Conservation (phyloP, 805 yeast species). For the Jamesozyma piceae region DNA sequence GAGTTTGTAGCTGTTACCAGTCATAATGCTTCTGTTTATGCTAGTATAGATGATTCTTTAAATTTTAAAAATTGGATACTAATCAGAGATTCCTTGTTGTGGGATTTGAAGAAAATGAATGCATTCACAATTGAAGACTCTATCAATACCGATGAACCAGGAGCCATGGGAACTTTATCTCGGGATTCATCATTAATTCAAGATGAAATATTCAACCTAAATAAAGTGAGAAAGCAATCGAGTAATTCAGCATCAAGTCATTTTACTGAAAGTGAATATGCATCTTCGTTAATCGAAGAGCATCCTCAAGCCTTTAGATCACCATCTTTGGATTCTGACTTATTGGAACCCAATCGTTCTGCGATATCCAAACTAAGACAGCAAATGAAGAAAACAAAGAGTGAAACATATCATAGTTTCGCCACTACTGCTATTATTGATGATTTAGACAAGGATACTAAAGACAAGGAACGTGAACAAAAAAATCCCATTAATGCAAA, state of each 20-base stretch:
- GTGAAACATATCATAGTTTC: conserved; percentile 1
- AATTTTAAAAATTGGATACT: conserved; percentile 28
- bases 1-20: conserved; percentile 23
- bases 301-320: conserved; percentile 14
- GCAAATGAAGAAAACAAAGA: conserved; percentile 1
- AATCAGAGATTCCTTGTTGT: conserved; percentile 26
- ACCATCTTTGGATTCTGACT: conserved; percentile 6
- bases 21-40: conserved; percentile 28
- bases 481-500: background rate
- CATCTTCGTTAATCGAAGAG: conserved; percentile 23
- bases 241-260: conserved; percentile 15
- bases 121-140: conserved; percentile 2
- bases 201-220: background rate
- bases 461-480: background rate
- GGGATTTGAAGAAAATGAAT: conserved; percentile 23
- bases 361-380: conserved; percentile 3
- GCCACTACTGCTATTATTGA: conserved; percentile 2
- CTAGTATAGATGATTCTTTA: conserved; percentile 24
- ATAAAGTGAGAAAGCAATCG: conserved; percentile 3
- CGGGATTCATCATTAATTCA: conserved; percentile 2
- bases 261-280: conserved; percentile 16
- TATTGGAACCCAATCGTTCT: conserved; percentile 1
- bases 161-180: background rate
- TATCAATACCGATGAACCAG: background rate
- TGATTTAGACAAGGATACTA: background rate